Evolutionary conservation across 2,329 filamentous ascomycete genomes (phyloP).

Genomic region (Dothiorella sarmentorum): DNA sequence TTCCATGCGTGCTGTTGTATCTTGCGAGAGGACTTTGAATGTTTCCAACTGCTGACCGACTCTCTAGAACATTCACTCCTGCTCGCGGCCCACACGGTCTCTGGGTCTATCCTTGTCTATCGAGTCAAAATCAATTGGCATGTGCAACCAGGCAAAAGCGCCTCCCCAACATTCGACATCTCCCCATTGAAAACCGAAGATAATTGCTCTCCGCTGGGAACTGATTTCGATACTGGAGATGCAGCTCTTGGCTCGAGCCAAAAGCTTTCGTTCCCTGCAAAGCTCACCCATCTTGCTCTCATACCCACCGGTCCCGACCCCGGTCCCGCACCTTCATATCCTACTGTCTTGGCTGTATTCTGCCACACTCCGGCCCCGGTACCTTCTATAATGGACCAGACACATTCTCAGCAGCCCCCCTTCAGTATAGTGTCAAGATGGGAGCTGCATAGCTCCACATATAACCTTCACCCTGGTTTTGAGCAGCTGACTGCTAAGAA

Average conservation of each 20-base stretch:
- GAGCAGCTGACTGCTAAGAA: constrained; percentile 69
- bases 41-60: constrained; percentile 21
- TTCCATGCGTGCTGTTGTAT: too few relatives aligned
- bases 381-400: constrained; percentile 36
- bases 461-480: constrained; percentile 67
- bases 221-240: constrained; percentile 24
- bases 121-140: constrained; percentile 74
- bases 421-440: constrained; percentile 79
- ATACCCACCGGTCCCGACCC: constrained; percentile 64
- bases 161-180: constrained; percentile 33
- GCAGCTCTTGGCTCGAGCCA: constrained; percentile 26
- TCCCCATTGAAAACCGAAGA: constrained; percentile 30
- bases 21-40: too few relatives aligned
- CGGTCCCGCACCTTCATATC: constrained; percentile 51
- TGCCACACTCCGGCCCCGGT: constrained; percentile 50
- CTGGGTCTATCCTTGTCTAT: constrained; percentile 70
- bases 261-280: constrained; percentile 29
- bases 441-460: constrained; percentile 66
- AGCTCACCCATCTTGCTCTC: constrained; percentile 70
- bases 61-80: constrained; percentile 50
- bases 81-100: constrained; percentile 65
- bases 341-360: constrained; percentile 70
- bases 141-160: constrained; percentile 53
- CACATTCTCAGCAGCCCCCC: constrained; percentile 59
- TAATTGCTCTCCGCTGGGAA: constrained; percentile 29